Conservation (phyloP, 352 stramenopile genomes). For the Globisporangium uncinulatum region DNA sequence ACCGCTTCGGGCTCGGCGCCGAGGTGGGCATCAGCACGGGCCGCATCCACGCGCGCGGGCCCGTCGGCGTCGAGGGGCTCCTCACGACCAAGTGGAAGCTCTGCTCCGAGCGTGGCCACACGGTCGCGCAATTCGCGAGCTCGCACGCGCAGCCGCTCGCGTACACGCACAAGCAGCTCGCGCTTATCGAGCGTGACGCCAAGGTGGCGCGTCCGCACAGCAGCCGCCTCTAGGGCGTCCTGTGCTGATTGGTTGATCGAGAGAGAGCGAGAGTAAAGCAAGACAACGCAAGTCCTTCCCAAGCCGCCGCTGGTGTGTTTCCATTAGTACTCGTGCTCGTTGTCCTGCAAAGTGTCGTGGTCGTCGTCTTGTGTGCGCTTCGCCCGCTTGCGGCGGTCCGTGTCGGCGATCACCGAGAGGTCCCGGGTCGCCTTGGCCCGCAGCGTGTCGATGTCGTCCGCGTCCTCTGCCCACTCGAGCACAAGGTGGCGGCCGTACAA, state of each 20-base stretch:
- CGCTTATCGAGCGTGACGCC: constrained; percentile 59
- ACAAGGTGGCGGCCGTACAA: constrained; percentile 99
- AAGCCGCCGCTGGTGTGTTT: background rate
- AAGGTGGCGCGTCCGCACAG: constrained; percentile 54
- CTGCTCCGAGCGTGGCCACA: constrained; percentile 78
- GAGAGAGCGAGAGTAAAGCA: background rate
- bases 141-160: constrained; percentile 32
- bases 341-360: constrained; percentile 26
- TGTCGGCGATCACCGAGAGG: constrained; percentile 62
- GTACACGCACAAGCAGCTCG: constrained; percentile 79
- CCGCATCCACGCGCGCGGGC: constrained; percentile 95
- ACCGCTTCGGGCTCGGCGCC: constrained; percentile 96
- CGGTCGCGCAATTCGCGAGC: constrained; percentile 60
- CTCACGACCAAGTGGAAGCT: constrained; percentile 98
- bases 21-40: constrained; percentile 98
- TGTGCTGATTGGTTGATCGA: background rate
- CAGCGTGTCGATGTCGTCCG: constrained; percentile 80
- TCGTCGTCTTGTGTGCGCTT: constrained; percentile 40
- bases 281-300: background rate
- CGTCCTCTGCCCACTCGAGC: constrained; percentile 95
- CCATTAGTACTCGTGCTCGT: constrained; percentile 24
- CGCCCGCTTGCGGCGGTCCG: constrained; percentile 56
- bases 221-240: constrained; percentile 52
- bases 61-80: constrained; percentile 95
- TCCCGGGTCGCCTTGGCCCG: constrained; percentile 78